These are phyloP conservation scores for Purshia tridentata DNA, from an alignment of 306 rosid genomes.

Conservation along the genomic window DNA sequence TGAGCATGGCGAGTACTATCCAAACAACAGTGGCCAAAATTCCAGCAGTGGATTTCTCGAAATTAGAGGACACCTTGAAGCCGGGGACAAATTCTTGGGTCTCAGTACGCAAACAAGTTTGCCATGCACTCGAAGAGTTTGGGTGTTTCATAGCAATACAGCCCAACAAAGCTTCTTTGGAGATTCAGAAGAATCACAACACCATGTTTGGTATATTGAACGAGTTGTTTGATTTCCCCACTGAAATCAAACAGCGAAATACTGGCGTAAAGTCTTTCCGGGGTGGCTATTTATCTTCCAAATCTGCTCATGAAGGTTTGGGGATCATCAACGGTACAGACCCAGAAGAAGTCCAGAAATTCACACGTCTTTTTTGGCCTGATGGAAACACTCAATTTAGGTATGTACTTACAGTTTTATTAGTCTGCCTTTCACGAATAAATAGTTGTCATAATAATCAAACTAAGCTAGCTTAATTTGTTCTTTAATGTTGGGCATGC, in stretches of 20 bases:
- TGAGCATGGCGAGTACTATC: no score
- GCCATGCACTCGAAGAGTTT: constrained; percentile 36
- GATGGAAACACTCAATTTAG: constrained; percentile 26
- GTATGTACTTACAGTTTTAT: constrained; percentile 7
- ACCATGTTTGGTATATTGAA: constrained; percentile 1
- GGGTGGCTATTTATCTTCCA: constrained; percentile 7
- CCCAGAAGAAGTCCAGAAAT: neutral
- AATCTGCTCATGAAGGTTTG: constrained; percentile 16
- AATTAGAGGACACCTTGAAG: neutral
- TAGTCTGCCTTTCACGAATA: no score
- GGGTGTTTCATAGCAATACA: constrained; percentile 31
- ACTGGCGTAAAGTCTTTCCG: constrained; percentile 27
- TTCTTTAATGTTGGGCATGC: neutral
- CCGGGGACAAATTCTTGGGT: constrained; percentile 26
- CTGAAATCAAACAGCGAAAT: constrained; percentile 18
- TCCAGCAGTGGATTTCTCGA: constrained; percentile 13
- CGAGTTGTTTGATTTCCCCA: constrained; percentile 36
- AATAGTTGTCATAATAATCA: no score
- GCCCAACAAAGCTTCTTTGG: constrained; percentile 6
- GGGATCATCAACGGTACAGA: constrained; percentile 14
- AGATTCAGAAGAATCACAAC: constrained; percentile 15
- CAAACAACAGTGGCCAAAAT: neutral
- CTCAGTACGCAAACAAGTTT: constrained; percentile 4
- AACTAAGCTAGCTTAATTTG: no score
- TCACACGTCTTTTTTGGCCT: constrained; percentile 37